phyloP scores from a whole-genome alignment of 805 yeast species.

The Candida tibetensis region DNA sequence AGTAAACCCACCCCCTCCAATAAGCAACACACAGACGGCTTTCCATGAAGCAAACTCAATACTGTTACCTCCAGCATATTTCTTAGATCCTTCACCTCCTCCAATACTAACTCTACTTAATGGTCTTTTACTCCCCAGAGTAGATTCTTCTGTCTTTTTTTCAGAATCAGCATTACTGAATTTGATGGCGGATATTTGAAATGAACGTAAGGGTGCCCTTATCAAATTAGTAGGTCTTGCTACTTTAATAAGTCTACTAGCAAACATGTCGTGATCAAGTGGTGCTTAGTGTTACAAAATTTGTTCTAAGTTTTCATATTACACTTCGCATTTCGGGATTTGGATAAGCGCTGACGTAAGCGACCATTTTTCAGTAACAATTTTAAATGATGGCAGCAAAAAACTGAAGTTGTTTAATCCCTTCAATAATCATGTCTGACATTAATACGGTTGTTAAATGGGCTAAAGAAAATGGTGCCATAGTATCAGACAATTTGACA shows the following conservation, averaged over 20 bases:
- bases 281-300: too few relatives aligned
- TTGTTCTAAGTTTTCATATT: too few relatives aligned
- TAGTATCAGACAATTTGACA: constrained; percentile 18
- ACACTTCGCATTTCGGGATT: too few relatives aligned
- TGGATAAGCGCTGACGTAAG: too few relatives aligned
- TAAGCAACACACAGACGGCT: constrained; percentile 63
- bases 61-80: constrained; percentile 38
- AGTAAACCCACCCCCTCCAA: constrained; percentile 70
- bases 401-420: too few relatives aligned
- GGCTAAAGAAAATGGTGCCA: constrained; percentile 32
- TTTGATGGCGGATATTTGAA: neutral
- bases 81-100: constrained; percentile 38
- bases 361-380: too few relatives aligned
- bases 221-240: neutral
- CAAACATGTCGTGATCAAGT: neutral
- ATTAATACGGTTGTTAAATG: constrained; percentile 33
- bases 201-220: neutral
- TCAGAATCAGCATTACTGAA: neutral
- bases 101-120: constrained; percentile 81
- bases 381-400: too few relatives aligned
- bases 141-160: constrained; percentile 1
- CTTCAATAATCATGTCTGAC: too few relatives aligned
- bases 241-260: neutral
- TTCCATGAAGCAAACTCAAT: constrained; percentile 85
- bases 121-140: constrained; percentile 47